Conservation (phyloP, 176 grass and related monocot genomes). For the Elymus sibiricus region DNA sequence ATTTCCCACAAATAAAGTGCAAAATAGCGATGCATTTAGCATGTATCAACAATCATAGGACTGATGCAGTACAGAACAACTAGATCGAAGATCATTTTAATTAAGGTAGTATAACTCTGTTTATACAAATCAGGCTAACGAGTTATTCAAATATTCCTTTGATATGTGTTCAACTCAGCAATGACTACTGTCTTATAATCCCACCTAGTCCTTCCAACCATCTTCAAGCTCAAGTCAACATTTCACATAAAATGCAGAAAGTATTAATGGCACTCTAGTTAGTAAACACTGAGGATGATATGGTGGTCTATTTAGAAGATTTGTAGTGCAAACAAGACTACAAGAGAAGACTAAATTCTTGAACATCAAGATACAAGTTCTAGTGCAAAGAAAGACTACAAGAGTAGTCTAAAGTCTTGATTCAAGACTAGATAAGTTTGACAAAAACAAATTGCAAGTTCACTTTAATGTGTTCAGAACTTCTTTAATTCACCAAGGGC, state of each 20-base stretch:
- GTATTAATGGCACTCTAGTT: neutral
- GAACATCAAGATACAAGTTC: neutral
- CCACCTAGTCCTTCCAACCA: neutral
- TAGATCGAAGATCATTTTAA: neutral
- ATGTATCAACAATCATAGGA: neutral
- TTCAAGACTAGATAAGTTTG: neutral
- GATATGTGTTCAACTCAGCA: neutral
- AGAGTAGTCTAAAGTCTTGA: neutral
- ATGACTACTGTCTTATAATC: neutral
- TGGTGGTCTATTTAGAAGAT: neutral
- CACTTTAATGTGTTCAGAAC: neutral
- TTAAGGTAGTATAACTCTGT: neutral
- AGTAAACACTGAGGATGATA: neutral
- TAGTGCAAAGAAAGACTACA: neutral
- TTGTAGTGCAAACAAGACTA: neutral
- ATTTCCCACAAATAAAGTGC: neutral
- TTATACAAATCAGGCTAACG: neutral
- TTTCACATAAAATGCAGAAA: neutral
- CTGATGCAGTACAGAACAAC: constrained; percentile 2
- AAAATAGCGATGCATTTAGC: neutral
- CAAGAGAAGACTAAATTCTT: neutral
- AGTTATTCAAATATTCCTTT: neutral
- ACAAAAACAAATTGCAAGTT: neutral
- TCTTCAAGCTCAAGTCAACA: neutral
- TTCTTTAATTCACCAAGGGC: neutral